phyloP scores from a whole-genome alignment of 1,284 basidiomycete genomes.

The Pulchroboletus neoregius region DNA sequence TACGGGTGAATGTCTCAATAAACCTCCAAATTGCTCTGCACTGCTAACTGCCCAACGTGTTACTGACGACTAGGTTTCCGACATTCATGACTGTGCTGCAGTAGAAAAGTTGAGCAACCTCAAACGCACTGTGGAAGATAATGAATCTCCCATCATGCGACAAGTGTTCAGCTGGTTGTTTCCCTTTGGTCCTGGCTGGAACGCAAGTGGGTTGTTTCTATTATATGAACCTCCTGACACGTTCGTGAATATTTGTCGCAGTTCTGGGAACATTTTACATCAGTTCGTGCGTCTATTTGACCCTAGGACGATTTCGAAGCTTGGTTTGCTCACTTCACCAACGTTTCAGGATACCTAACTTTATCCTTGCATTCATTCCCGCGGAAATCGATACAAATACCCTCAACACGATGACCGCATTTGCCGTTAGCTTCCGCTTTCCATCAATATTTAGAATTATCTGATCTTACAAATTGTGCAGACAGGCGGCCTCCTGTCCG shows the following conservation, averaged over 20 bases:
- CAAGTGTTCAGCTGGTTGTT: slow-evolving; percentile 76
- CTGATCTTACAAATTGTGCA: slow-evolving; percentile 36
- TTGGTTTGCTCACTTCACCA: slow-evolving; percentile 19
- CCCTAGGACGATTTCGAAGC: slow-evolving; percentile 15
- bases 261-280: slow-evolving; percentile 90
- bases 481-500: slow-evolving; percentile 86
- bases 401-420: slow-evolving; percentile 87
- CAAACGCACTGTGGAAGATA: slow-evolving; percentile 55
- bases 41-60: slow-evolving; percentile 12
- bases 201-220: slow-evolving; percentile 51
- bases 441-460: slow-evolving; percentile 14
- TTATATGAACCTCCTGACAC: slow-evolving; percentile 12
- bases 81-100: slow-evolving; percentile 49
- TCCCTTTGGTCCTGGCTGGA: slow-evolving; percentile 84
- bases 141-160: slow-evolving; percentile 69
- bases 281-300: slow-evolving; percentile 66
- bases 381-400: slow-evolving; percentile 78
- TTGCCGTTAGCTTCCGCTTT: slow-evolving; percentile 54
- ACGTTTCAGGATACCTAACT: slow-evolving; percentile 73
- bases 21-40: not conserved
- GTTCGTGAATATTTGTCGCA: slow-evolving; percentile 31
- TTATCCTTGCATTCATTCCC: slow-evolving; percentile 87
- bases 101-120: slow-evolving; percentile 56
- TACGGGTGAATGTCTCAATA: slow-evolving; percentile 27
- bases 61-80: slow-evolving; percentile 39